Conservation (phyloP, 2,329 filamentous ascomycete species). For the Rhytidhysteron rufulum region DNA sequence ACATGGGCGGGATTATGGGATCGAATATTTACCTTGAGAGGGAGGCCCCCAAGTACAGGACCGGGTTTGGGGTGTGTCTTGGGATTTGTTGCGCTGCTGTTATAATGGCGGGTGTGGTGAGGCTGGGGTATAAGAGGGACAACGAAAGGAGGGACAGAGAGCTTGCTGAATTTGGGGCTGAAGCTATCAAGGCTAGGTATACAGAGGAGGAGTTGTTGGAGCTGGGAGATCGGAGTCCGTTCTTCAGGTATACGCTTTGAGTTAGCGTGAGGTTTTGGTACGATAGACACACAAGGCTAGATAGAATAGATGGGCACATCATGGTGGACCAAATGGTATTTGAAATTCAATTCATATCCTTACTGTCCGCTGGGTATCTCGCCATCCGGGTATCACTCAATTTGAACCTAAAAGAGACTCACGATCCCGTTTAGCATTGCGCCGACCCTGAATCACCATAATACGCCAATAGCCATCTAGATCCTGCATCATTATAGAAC, state of each 20-base stretch:
- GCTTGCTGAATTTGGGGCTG: slow-evolving; percentile 25
- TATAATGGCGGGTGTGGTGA: slow-evolving; percentile 38
- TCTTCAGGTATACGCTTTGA: slow-evolving; percentile 35
- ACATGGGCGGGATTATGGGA: slow-evolving; percentile 50
- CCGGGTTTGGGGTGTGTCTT: slow-evolving; percentile 21
- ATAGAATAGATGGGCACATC: too few relatives aligned
- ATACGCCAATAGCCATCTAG: background rate
- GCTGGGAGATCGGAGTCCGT: slow-evolving; percentile 40
- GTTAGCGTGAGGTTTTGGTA: too few relatives aligned
- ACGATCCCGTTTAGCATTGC: background rate
- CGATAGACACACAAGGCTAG: too few relatives aligned
- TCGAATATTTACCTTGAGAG: slow-evolving; percentile 12
- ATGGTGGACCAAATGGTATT: too few relatives aligned
- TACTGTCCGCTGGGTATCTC: background rate
- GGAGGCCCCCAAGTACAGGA: background rate
- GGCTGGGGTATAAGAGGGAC: slow-evolving; percentile 40
- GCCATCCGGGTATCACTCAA: background rate
- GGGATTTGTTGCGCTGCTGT: slow-evolving; percentile 43
- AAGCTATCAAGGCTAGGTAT: slow-evolving; percentile 34
- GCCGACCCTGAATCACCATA: background rate
- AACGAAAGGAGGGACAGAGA: slow-evolving; percentile 24
- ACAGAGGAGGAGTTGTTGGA: slow-evolving; percentile 38
- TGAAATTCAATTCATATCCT: too few relatives aligned
- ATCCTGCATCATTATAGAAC: background rate
- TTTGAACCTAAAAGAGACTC: background rate